Percentiles rank a stretch among this genome's conserved stretches.
Evolutionary conservation across 2,329 filamentous ascomycete genomes (phyloP).

Genomic region (Epichloe scottii): DNA sequence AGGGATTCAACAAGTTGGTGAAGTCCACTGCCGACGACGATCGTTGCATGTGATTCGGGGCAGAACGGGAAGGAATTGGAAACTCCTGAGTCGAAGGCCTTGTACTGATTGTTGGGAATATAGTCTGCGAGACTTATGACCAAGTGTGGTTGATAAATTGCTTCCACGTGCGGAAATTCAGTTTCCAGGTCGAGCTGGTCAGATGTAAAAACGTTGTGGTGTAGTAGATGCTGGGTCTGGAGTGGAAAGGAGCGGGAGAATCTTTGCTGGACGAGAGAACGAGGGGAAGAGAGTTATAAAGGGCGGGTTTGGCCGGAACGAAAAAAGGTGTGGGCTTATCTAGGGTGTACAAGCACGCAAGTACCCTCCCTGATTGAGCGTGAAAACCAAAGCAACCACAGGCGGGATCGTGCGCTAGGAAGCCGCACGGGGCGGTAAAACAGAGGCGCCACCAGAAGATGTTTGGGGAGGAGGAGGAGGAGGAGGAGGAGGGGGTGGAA

Average conservation of each 20-base stretch:
- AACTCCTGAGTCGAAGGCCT: neutral
- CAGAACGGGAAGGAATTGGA: neutral
- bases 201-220: neutral
- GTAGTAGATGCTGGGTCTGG: conserved; percentile 4
- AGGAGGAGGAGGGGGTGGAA: no score
- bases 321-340: conserved; percentile 9
- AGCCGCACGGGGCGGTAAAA: conserved; percentile 6
- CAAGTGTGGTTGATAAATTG: neutral
- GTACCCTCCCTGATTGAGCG: conserved; percentile 5
- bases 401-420: conserved; percentile 1
- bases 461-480: neutral
- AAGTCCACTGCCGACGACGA: conserved; percentile 63
- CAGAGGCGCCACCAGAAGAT: conserved; percentile 4
- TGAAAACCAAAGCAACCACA: conserved; percentile 1
- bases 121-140: no score
- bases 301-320: conserved; percentile 22
- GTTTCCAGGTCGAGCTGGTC: neutral
- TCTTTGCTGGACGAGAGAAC: conserved; percentile 11
- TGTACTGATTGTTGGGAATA: neutral
- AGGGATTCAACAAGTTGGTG: conserved; percentile 60
- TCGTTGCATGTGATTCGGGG: conserved; percentile 57
- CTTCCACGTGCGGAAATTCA: neutral
- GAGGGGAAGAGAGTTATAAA: conserved; percentile 17
- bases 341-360: conserved; percentile 8
- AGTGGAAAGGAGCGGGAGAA: conserved; percentile 10